phyloP scores from a whole-genome alignment of 305 asterid species.

The Fraxinus albicans region DNA sequence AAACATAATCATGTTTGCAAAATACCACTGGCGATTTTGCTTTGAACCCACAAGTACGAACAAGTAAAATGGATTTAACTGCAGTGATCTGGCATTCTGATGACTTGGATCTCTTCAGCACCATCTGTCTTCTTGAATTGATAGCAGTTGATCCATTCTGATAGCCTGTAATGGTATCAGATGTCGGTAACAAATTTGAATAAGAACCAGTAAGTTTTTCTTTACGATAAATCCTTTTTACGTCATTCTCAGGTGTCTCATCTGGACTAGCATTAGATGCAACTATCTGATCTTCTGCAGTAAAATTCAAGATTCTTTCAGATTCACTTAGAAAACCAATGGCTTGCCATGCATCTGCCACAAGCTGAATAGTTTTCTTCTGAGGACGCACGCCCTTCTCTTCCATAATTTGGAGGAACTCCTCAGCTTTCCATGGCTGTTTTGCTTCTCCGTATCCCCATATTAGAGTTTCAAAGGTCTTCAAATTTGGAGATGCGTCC shows the following conservation, averaged over 20 bases:
- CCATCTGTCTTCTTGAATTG: constrained; percentile 33
- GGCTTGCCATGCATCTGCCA: constrained; percentile 85
- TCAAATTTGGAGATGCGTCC: constrained; percentile 69
- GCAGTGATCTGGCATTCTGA: constrained; percentile 29
- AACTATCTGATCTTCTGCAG: constrained; percentile 22
- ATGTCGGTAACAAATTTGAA: constrained; percentile 25
- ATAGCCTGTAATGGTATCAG: constrained; percentile 21
- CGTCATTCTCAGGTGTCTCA: constrained; percentile 18
- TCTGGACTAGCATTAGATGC: constrained; percentile 8
- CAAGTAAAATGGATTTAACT: constrained; percentile 34
- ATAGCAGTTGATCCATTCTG: constrained; percentile 31
- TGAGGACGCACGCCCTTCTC: constrained; percentile 49
- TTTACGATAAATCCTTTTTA: constrained; percentile 23
- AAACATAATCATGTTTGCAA: constrained; percentile 33
- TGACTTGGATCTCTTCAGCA: constrained; percentile 40
- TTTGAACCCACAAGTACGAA: constrained; percentile 33
- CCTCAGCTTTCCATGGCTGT: constrained; percentile 87
- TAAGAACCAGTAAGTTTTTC: constrained; percentile 34
- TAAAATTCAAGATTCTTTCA: constrained; percentile 43
- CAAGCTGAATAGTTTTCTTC: constrained; percentile 63
- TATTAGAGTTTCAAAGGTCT: constrained; percentile 79
- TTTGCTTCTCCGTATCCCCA: constrained; percentile 97
- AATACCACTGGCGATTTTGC: constrained; percentile 24
- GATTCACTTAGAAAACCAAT: constrained; percentile 70
- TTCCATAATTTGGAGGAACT: constrained; percentile 65